These are phyloP conservation scores for Schoenoplectus tabernaemontani DNA, from an alignment of 202 grass and related monocot species.

Conservation along the genomic window DNA sequence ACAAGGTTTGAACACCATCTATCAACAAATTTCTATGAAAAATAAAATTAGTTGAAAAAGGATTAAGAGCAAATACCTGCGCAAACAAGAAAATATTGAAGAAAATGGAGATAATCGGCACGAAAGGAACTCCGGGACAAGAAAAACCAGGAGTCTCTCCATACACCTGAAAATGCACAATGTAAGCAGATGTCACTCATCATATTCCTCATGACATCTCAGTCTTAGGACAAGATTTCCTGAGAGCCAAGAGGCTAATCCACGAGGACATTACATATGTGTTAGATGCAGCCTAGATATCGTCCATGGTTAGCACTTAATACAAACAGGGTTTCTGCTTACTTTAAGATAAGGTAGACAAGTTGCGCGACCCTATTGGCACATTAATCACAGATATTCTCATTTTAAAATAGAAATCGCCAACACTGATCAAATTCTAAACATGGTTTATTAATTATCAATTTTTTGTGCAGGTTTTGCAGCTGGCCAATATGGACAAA, in stretches of 20 bases:
- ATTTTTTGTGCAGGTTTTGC: background rate
- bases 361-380: background rate
- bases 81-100: conserved; percentile 94
- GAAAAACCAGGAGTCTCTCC: conserved; percentile 70
- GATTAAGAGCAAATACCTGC: conserved; percentile 35
- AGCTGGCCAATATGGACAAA: background rate
- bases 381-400: background rate
- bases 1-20: conserved; percentile 1
- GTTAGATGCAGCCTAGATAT: background rate
- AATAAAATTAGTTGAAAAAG: background rate
- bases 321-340: background rate
- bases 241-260: background rate
- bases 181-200: conserved; percentile 9
- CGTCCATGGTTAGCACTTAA: background rate
- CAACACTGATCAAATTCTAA: background rate
- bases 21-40: background rate
- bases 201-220: background rate
- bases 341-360: background rate
- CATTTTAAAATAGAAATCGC: background rate
- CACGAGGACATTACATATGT: background rate
- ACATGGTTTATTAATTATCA: background rate
- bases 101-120: conserved; percentile 79
- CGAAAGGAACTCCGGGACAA: conserved; percentile 68
- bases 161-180: conserved; percentile 46
- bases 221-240: background rate